phyloP scores from a whole-genome alignment of 495 filamentous ascomycete species.

The Talaromyces ruber region DNA sequence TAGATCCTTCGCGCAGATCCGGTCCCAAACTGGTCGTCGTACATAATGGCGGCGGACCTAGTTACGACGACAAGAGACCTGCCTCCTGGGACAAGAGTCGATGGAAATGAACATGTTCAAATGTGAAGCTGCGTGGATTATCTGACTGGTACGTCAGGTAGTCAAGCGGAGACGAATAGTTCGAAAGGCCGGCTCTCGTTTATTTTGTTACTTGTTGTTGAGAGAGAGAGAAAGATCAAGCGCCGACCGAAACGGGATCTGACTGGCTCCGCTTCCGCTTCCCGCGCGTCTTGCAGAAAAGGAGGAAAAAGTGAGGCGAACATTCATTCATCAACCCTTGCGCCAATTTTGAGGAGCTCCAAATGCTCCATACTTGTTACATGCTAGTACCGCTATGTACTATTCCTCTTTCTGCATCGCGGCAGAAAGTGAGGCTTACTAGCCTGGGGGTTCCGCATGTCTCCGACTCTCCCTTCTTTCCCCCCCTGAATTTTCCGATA shows the following conservation, averaged over 20 bases:
- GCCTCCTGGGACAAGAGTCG: constrained; percentile 42
- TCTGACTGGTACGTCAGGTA: background rate
- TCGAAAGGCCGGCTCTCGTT: background rate
- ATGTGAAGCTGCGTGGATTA: background rate
- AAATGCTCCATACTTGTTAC: background rate
- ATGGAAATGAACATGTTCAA: constrained; percentile 30
- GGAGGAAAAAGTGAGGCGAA: constrained; percentile 3
- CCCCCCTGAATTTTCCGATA: background rate
- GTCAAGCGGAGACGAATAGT: background rate
- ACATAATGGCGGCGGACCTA: constrained; percentile 38
- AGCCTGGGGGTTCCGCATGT: background rate
- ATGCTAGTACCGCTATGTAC: background rate
- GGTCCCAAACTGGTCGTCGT: constrained; percentile 26
- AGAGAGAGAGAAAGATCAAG: background rate
- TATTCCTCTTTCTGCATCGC: background rate
- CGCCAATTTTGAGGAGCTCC: background rate
- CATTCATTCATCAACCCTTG: constrained; percentile 1
- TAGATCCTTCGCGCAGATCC: constrained; percentile 21
- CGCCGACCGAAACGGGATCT: background rate
- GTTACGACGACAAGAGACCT: constrained; percentile 38
- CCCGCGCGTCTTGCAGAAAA: constrained; percentile 1
- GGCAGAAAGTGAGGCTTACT: constrained; percentile 2
- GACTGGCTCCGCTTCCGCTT: constrained; percentile 5
- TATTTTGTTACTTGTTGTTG: background rate
- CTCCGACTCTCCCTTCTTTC: background rate